Percentiles rank a stretch among this genome's conserved stretches.
phyloP scores from a whole-genome alignment of 1,139 yeast species.

The Debaryomyces fabryi region DNA sequence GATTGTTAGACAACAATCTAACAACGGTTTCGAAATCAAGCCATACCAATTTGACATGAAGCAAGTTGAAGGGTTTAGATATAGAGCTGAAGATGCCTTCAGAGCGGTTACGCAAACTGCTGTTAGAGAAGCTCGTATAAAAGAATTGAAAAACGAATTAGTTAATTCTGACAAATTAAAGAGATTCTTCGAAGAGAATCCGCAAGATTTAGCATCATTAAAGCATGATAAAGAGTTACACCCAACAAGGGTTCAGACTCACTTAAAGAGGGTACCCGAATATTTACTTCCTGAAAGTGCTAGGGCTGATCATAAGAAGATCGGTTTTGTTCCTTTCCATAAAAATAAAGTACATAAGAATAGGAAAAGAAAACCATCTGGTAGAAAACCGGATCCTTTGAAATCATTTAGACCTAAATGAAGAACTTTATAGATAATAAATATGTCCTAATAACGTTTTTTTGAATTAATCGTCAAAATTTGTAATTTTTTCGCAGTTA shows the following conservation, averaged over 20 bases:
- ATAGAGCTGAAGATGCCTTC: constrained; percentile 96
- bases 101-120: constrained; percentile 91
- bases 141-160: constrained; percentile 86
- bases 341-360: constrained; percentile 54
- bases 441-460: background rate
- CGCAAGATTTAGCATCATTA: constrained; percentile 86
- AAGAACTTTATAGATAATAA: background rate
- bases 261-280: constrained; percentile 90
- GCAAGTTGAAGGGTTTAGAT: constrained; percentile 94
- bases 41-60: constrained; percentile 92
- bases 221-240: constrained; percentile 92
- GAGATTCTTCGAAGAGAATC: constrained; percentile 96
- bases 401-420: constrained; percentile 43
- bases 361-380: constrained; percentile 39
- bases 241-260: constrained; percentile 79
- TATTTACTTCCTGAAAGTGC: constrained; percentile 86
- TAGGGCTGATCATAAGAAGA: constrained; percentile 56
- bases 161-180: constrained; percentile 87
- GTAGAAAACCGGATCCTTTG: constrained; percentile 67
- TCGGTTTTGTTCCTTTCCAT: constrained; percentile 80
- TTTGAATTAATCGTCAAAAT: background rate
- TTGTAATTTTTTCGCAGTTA: constrained; percentile 1
- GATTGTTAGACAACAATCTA: constrained; percentile 75
- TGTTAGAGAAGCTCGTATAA: constrained; percentile 90
- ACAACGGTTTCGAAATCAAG: constrained; percentile 68